Evolutionary conservation across 768 basidiomycete species (phyloP).

Genomic region (Amanita pseudoporphyria): DNA sequence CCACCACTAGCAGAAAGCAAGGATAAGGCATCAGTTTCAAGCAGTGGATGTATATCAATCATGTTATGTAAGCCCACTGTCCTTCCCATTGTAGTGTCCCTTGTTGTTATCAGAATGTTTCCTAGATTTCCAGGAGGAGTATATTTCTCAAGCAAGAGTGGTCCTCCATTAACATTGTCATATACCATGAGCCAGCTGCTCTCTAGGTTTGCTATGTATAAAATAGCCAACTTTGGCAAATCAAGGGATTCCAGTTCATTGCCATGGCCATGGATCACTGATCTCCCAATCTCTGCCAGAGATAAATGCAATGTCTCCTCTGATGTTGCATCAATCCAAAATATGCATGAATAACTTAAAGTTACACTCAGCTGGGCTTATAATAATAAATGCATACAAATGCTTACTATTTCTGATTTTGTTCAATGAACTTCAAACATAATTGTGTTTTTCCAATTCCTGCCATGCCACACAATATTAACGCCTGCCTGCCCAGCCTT

Average conservation of each 20-base stretch:
- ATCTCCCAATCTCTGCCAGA: too few relatives aligned
- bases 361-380: slow-evolving; percentile 3
- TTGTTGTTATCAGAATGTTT: slow-evolving; percentile 13
- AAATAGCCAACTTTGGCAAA: neutral
- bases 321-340: slow-evolving; percentile 16
- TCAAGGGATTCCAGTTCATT: too few relatives aligned
- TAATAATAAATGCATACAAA: neutral
- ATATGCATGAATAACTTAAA: slow-evolving; percentile 12
- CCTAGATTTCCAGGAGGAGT: slow-evolving; percentile 10
- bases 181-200: slow-evolving; percentile 14
- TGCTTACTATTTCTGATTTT: too few relatives aligned
- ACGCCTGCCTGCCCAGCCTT: too few relatives aligned
- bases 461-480: too few relatives aligned
- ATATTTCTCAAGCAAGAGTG: slow-evolving; percentile 5
- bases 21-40: slow-evolving; percentile 10
- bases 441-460: too few relatives aligned
- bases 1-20: slow-evolving; percentile 5
- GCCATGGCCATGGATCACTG: too few relatives aligned
- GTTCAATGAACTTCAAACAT: too few relatives aligned
- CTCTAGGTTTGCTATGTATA: too few relatives aligned
- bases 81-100: slow-evolving; percentile 6
- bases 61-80: slow-evolving; percentile 3
- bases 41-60: slow-evolving; percentile 10
- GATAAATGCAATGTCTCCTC: too few relatives aligned
- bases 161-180: slow-evolving; percentile 12